Conservation (phyloP, 306 rosid species). For the Abrus pulchellus region DNA sequence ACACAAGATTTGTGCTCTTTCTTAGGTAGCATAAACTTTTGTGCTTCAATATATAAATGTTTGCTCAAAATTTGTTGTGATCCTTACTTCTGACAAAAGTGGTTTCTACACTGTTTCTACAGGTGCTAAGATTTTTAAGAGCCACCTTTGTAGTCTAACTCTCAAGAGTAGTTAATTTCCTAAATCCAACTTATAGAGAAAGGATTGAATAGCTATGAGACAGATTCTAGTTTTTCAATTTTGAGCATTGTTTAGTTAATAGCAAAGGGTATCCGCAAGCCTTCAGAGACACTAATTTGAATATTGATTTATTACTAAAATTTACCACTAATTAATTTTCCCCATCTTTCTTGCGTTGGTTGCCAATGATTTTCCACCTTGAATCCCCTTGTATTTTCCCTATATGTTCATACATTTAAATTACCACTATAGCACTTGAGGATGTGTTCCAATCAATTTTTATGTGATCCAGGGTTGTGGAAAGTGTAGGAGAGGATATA, state of each 20-base stretch:
- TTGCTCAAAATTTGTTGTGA: not conserved
- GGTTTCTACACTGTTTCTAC: not conserved
- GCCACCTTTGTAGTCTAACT: not conserved
- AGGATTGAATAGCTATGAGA: not conserved
- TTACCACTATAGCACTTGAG: not conserved
- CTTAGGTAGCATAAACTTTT: not conserved
- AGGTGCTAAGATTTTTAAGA: not conserved
- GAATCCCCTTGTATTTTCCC: not conserved
- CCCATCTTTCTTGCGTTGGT: not conserved
- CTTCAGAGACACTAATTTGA: not conserved
- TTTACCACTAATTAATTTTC: not conserved
- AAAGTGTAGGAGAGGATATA: constrained; percentile 82
- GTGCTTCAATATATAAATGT: constrained; percentile 5
- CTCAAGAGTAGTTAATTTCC: not conserved
- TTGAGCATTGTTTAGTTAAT: not conserved
- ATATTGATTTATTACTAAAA: not conserved
- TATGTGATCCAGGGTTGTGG: constrained; percentile 67
- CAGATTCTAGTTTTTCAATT: not conserved
- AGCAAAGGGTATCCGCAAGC: not conserved
- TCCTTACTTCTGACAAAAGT: not conserved
- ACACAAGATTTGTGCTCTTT: not conserved
- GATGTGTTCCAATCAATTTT: constrained; percentile 13
- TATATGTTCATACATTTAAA: not conserved
- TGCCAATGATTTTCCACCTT: not conserved
- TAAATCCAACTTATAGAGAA: not conserved